A percentile compares a stretch with the other conserved stretches of the same genome.
Evolutionary conservation across 495 filamentous ascomycete genomes (phyloP).

Genomic region (Apiosordaria backusii): DNA sequence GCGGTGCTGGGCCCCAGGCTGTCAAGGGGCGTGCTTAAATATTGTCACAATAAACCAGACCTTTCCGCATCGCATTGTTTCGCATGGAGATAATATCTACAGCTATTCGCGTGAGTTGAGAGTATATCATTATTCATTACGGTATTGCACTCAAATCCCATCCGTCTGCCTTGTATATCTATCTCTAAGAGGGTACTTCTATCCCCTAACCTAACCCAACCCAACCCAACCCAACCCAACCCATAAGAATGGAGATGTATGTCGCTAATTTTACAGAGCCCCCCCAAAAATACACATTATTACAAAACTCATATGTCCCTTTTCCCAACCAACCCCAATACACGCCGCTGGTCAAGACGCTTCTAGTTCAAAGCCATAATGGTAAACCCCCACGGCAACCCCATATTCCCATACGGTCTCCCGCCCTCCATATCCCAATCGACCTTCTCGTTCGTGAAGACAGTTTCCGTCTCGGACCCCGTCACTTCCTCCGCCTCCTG

Average conservation of each 20-base stretch:
- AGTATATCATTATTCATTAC: conserved; percentile 12
- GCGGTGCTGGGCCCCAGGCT: conserved; percentile 15
- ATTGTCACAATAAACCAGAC: neutral
- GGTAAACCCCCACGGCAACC: conserved; percentile 37
- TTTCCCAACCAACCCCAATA: neutral
- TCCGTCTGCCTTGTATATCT: neutral
- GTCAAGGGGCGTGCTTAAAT: conserved; percentile 16
- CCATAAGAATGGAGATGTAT: conserved; percentile 23
- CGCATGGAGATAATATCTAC: too few relatives aligned
- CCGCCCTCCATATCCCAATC: conserved; percentile 26
- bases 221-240: conserved; percentile 22
- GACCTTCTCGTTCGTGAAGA: conserved; percentile 19
- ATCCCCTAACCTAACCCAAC: conserved; percentile 22
- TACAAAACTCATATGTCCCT: neutral
- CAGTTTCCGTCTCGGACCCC: neutral
- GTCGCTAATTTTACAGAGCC: conserved; percentile 11
- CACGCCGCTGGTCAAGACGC: neutral
- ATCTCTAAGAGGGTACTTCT: too few relatives aligned
- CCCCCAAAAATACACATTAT: conserved; percentile 4
- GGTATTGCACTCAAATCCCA: neutral
- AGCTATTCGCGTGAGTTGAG: neutral
- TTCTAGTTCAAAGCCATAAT: conserved; percentile 36
- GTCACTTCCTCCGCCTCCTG: conserved; percentile 16
- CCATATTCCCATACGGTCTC: conserved; percentile 31
- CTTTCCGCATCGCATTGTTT: too few relatives aligned